These are phyloP conservation scores for Cladosporium austrohemisphaericum DNA, from an alignment of 2,329 filamentous ascomycete species.

Conservation along the genomic window DNA sequence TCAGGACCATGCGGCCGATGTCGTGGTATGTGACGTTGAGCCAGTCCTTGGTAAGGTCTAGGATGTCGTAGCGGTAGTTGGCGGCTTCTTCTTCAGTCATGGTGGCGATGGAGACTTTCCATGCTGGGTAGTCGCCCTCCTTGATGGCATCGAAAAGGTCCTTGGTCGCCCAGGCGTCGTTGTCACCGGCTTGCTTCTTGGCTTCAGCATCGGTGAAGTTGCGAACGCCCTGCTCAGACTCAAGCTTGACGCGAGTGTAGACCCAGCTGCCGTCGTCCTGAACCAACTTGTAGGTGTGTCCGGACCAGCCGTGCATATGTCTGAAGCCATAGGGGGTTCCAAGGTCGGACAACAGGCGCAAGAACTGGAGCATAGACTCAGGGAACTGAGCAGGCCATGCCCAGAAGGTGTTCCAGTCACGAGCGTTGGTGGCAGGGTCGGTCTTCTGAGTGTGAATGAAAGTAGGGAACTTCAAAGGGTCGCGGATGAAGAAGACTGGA, in stretches of 20 bases:
- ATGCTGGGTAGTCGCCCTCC: constrained; percentile 44
- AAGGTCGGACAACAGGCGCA: constrained; percentile 50
- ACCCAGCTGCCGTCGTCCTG: constrained; percentile 17
- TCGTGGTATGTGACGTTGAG: constrained; percentile 41
- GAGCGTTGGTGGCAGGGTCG: constrained; percentile 34
- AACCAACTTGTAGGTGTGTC: constrained; percentile 40
- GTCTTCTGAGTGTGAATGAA: constrained; percentile 39
- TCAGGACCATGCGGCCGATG: constrained; percentile 51
- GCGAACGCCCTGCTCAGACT: constrained; percentile 14
- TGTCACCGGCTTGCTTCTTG: constrained; percentile 10
- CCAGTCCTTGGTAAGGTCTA: constrained; percentile 57
- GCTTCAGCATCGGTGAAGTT: constrained; percentile 44
- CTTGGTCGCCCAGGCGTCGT: constrained; percentile 16
- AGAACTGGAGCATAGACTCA: constrained; percentile 48
- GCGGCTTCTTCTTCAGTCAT: constrained; percentile 52
- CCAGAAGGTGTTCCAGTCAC: constrained; percentile 40
- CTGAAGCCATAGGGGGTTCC: constrained; percentile 45
- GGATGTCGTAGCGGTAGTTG: constrained; percentile 47
- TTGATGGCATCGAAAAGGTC: constrained; percentile 47
- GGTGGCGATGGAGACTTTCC: constrained; percentile 54
- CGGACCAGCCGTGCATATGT: constrained; percentile 28
- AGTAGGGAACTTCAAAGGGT: constrained; percentile 42
- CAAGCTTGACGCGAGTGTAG: constrained; percentile 12
- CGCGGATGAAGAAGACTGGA: constrained; percentile 41
- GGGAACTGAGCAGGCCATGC: constrained; percentile 44